Conservation (phyloP, 2,329 filamentous ascomycete species). For the Aphanocladium album region DNA sequence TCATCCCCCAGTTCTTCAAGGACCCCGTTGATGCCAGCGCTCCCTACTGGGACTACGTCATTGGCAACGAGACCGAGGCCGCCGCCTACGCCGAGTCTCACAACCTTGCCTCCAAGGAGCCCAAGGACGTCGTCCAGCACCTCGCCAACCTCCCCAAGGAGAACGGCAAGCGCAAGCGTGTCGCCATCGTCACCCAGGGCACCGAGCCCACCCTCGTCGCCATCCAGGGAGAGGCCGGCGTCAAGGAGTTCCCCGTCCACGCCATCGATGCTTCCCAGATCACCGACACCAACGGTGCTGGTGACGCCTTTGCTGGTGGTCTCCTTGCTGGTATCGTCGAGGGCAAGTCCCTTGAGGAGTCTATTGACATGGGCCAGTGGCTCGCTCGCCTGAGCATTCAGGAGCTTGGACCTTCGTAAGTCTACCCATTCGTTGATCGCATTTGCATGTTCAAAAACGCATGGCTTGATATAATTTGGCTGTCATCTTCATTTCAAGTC, state of each 20-base stretch:
- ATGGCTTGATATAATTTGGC: not conserved
- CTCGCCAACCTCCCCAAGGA: slow-evolving; percentile 88
- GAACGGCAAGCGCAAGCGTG: slow-evolving; percentile 76
- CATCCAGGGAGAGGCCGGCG: slow-evolving; percentile 61
- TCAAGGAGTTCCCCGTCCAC: slow-evolving; percentile 77
- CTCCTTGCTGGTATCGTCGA: slow-evolving; percentile 86
- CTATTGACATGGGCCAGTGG: slow-evolving; percentile 94
- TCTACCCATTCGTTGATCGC: slow-evolving; percentile 25
- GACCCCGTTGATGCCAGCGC: slow-evolving; percentile 80
- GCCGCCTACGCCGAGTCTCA: slow-evolving; percentile 81
- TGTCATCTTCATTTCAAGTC: slow-evolving; percentile 11
- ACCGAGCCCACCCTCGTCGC: slow-evolving; percentile 87
- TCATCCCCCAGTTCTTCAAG: slow-evolving; percentile 98
- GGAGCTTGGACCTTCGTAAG: slow-evolving; percentile 93
- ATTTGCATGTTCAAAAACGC: not conserved
- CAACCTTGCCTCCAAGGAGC: slow-evolving; percentile 66
- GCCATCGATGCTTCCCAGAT: slow-evolving; percentile 73
- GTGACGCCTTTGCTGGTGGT: slow-evolving; percentile 93
- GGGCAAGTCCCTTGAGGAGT: slow-evolving; percentile 71
- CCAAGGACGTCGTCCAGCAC: slow-evolving; percentile 78
- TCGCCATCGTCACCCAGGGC: slow-evolving; percentile 92
- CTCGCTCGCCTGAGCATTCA: slow-evolving; percentile 89
- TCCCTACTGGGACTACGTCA: slow-evolving; percentile 91
- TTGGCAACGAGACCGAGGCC: slow-evolving; percentile 96
- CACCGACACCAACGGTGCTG: slow-evolving; percentile 94